A percentile compares a stretch with the other conserved stretches of the same genome.
Evolutionary conservation across 179 eudicot species (phyloP).

Genomic region (Spinacia oleracea): DNA sequence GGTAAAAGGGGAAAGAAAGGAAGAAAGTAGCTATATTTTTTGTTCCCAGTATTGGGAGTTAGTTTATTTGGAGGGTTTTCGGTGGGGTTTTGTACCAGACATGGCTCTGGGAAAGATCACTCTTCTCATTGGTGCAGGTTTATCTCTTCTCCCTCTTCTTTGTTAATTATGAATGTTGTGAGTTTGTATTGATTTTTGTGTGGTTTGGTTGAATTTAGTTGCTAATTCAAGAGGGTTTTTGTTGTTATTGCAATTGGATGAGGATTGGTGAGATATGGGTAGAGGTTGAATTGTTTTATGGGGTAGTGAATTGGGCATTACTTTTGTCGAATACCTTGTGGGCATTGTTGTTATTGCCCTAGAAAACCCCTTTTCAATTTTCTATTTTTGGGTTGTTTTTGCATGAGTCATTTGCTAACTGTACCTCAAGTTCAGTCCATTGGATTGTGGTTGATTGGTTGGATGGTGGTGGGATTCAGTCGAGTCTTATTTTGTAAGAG

Average conservation of each 20-base stretch:
- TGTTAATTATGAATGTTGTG: background rate
- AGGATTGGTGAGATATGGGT: background rate
- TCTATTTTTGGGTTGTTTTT: background rate
- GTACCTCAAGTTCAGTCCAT: background rate
- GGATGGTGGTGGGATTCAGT: too few species aligned
- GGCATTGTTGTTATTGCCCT: constrained; percentile 3
- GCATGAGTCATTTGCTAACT: background rate
- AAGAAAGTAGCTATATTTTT: too few species aligned
- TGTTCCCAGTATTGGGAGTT: too few species aligned
- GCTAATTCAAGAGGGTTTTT: too few species aligned
- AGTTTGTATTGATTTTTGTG: background rate
- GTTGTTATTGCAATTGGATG: background rate
- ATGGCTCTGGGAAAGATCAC: too few species aligned
- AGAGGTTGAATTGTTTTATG: background rate
- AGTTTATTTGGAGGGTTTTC: too few species aligned
- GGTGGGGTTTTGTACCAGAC: too few species aligned
- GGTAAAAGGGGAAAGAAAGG: too few species aligned
- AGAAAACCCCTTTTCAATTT: background rate
- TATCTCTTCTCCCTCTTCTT: background rate
- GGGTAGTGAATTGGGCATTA: background rate
- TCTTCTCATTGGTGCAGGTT: constrained; percentile 82
- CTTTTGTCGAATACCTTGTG: constrained; percentile 1
- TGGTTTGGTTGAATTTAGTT: background rate
- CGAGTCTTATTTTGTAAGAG: too few species aligned
- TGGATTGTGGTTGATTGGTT: too few species aligned